Percentiles rank a stretch among this genome's conserved stretches.
Conservation (phyloP, 2,329 filamentous ascomycete species). For the Rugonectria rugulosa region DNA sequence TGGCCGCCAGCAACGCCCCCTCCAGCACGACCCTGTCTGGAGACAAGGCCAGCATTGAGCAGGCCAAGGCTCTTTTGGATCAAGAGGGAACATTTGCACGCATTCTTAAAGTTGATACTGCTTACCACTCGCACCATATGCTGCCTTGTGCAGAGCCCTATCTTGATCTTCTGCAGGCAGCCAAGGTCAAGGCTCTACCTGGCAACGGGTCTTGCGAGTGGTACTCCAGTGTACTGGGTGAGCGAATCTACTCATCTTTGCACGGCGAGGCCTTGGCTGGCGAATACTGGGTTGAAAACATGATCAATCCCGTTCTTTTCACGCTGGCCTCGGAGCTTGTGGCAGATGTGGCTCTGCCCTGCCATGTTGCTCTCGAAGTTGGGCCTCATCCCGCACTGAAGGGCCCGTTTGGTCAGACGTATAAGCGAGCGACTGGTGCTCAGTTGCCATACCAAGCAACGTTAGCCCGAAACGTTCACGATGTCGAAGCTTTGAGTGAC, state of each 20-base stretch:
- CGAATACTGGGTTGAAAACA: conserved; percentile 38
- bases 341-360: neutral
- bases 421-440: conserved; percentile 1
- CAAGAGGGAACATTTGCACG: conserved; percentile 31
- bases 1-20: conserved; percentile 38
- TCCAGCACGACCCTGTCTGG: conserved; percentile 42
- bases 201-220: conserved; percentile 6
- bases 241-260: conserved; percentile 12
- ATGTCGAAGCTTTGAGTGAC: conserved; percentile 22
- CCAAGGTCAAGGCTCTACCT: neutral
- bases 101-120: conserved; percentile 51
- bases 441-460: conserved; percentile 21
- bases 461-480: conserved; percentile 29
- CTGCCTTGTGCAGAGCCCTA: conserved; percentile 24
- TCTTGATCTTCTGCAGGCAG: conserved; percentile 4
- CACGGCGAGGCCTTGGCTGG: neutral
- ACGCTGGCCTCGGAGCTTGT: conserved; percentile 23
- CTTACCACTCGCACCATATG: conserved; percentile 61
- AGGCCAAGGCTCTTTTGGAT: conserved; percentile 30
- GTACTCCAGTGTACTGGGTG: conserved; percentile 42
- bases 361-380: conserved; percentile 45
- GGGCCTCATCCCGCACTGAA: conserved; percentile 57
- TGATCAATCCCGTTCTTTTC: conserved; percentile 36
- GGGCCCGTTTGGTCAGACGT: conserved; percentile 54
- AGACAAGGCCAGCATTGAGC: conserved; percentile 37